Evolutionary conservation across 2,329 filamentous ascomycete genomes (phyloP).

Genomic region (Ramichloridium luteum): DNA sequence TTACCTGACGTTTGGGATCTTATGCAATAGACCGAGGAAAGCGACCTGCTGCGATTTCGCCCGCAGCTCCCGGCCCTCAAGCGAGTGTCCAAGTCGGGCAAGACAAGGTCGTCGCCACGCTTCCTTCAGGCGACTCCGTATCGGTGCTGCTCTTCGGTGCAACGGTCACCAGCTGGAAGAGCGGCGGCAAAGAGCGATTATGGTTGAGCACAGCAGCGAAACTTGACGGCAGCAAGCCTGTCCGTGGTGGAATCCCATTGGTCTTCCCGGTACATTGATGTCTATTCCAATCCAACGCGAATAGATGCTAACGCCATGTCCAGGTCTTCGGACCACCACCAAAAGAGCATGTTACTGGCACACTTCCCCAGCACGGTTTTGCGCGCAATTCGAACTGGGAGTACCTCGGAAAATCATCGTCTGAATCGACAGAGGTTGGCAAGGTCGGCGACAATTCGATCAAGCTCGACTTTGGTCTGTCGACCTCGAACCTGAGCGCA

Average conservation of each 20-base stretch:
- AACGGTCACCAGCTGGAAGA: conserved; percentile 89
- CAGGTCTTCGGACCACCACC: conserved; percentile 79
- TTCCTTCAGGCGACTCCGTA: conserved; percentile 78
- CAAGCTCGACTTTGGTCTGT: conserved; percentile 92
- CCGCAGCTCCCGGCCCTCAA: conserved; percentile 52
- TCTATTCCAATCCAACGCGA: neutral
- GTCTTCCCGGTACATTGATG: conserved; percentile 64
- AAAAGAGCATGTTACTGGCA: conserved; percentile 60
- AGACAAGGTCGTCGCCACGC: conserved; percentile 60
- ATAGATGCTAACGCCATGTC: conserved; percentile 1
- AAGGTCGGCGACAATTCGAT: conserved; percentile 51
- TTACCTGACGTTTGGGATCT: too few relatives aligned
- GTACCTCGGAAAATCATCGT: conserved; percentile 78
- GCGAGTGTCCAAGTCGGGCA: conserved; percentile 65
- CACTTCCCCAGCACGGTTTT: conserved; percentile 87
- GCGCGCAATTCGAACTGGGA: conserved; percentile 86
- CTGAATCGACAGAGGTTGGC: conserved; percentile 40
- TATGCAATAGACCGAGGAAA: conserved; percentile 71
- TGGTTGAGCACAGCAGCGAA: conserved; percentile 39
- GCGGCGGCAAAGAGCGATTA: conserved; percentile 41
- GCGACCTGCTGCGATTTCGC: conserved; percentile 59
- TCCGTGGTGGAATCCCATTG: conserved; percentile 81
- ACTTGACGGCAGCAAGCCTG: conserved; percentile 77
- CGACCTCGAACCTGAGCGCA: conserved; percentile 56
- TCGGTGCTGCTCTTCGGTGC: conserved; percentile 83